Conservation (phyloP, 306 rosid genomes). For the Oxytropis ochrocephala region DNA sequence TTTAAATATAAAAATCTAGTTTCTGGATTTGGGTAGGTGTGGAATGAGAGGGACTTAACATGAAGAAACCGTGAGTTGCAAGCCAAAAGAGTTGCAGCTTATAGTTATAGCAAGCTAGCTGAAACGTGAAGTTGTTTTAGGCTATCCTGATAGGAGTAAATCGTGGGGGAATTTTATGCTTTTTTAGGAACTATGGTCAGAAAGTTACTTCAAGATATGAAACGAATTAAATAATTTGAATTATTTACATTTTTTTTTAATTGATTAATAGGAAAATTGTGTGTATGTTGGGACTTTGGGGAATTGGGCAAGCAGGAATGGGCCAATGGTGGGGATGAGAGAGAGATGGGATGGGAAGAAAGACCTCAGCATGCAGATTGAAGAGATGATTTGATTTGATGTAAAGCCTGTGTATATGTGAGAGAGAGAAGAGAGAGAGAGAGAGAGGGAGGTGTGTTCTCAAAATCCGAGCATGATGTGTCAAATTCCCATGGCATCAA, state of each 20-base stretch:
- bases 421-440: neutral
- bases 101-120: neutral
- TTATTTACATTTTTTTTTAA: neutral
- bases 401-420: constrained; percentile 32
- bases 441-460: constrained; percentile 33
- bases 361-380: constrained; percentile 50
- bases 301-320: constrained; percentile 14
- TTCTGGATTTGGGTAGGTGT: neutral
- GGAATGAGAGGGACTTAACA: constrained; percentile 34
- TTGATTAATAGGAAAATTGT: neutral
- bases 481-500: constrained; percentile 72
- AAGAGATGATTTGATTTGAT: constrained; percentile 62
- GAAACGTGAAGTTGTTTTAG: constrained; percentile 5
- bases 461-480: constrained; percentile 85
- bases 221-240: neutral
- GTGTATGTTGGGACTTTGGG: constrained; percentile 4
- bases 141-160: constrained; percentile 28
- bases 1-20: neutral
- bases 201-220: neutral
- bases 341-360: neutral
- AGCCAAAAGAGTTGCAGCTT: constrained; percentile 23
- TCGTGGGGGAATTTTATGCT: constrained; percentile 25
- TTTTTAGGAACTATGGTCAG: constrained; percentile 21
- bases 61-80: constrained; percentile 40
- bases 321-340: constrained; percentile 19